Evolutionary conservation across 2,329 filamentous ascomycete species (phyloP), one percentile per base, ranked within the genome.

Genomic region (Fusarium brevicatenulatum): DNA sequence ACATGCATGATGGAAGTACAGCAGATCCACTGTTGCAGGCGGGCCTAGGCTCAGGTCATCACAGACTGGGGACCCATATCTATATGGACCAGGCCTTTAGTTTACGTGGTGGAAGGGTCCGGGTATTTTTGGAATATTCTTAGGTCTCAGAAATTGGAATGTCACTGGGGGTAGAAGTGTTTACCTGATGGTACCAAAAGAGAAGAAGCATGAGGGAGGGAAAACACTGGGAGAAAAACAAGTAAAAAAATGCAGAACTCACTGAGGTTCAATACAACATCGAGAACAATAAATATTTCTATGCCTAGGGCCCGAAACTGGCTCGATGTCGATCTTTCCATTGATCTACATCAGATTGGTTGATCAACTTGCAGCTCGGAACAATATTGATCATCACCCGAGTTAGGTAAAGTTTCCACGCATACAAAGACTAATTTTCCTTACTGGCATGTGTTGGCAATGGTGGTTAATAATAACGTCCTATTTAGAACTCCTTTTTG

Each of bases 71-170:
- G 70, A 25, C 55, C 52, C 36, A 52, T 70, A 42, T 44, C 40
- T 37, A 54, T 65, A n/a, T 39, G 39, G 49, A 23, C 28, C 40
- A 44, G 59, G 16, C 23, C 56, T 52, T 52, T 50, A 44, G 36
- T 52, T 37, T 54, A 37, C 50, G 49, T 19, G 34, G 32, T 21
- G 13, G 23, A 53, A 37, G 23, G 50, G 19, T 39, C 5, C 18
- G 6, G 37, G 46, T 73, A 74, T 73, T 73, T 73, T 73, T 73
- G 71, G 71, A 58, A 73, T 57, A 5, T 52, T 47, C 53, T 44
- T 39, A 36, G 63, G 63, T 52, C 39, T 47, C 23, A 25, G n/a
- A 19, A 23, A 28, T n/a, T 18, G 10, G 19, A 34, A n/a, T 61
- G 44, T 50, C 28, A 60, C 73, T 65, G 40, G 63, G 28, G 19